These are phyloP conservation scores for Silene latifolia DNA, from an alignment of 148 eudicot species.

Conservation along the genomic window DNA sequence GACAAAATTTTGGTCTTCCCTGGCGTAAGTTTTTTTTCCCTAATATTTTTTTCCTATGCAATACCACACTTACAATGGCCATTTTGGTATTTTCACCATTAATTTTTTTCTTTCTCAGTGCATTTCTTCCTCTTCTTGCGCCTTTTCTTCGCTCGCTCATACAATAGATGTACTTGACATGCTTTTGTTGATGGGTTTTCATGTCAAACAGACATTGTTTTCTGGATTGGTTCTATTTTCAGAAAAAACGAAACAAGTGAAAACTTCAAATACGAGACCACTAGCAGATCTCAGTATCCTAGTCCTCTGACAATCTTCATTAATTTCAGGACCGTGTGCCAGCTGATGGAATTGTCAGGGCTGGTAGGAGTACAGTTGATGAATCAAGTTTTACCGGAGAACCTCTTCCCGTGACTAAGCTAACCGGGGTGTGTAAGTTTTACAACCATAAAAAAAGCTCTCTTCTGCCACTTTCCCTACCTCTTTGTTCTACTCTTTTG, in stretches of 20 bases:
- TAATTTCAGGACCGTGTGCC: constrained; percentile 84
- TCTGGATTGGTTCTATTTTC: not conserved
- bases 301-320: constrained; percentile 14
- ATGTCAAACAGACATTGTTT: constrained; percentile 1
- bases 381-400: constrained; percentile 98
- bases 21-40: constrained; percentile 59
- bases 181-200: constrained; percentile 2
- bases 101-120: not conserved
- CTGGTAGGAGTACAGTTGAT: constrained; percentile 94
- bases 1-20: constrained; percentile 89
- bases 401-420: constrained; percentile 86
- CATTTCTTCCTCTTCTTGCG: not conserved
- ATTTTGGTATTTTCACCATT: not conserved
- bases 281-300: not conserved
- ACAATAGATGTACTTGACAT: too few species aligned
- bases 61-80: not conserved
- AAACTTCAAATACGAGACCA: not conserved
- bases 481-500: not conserved
- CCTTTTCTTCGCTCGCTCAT: too few species aligned
- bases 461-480: not conserved
- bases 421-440: constrained; percentile 61
- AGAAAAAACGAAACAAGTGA: not conserved
- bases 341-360: constrained; percentile 87
- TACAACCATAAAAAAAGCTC: not conserved
- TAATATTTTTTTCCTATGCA: not conserved